These are phyloP conservation scores for Globisporangium acanthophoron DNA, from an alignment of 352 stramenopile species.

Conservation along the genomic window DNA sequence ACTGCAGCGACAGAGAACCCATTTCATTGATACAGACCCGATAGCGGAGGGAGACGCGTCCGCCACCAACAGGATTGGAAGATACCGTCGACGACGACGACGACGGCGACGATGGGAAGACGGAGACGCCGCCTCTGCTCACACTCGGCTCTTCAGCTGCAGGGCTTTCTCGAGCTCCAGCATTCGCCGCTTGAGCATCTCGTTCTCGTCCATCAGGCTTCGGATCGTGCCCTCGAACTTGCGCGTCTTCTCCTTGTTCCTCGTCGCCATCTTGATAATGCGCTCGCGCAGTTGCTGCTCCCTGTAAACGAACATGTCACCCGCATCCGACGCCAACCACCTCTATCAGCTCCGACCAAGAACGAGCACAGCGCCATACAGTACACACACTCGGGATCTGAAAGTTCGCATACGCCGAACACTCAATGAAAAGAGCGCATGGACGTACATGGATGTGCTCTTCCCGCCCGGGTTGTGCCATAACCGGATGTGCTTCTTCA, in stretches of 20 bases:
- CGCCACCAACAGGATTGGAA: background rate
- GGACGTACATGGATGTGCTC: slow-evolving; percentile 65
- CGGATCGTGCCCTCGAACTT: slow-evolving; percentile 78
- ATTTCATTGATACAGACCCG: background rate
- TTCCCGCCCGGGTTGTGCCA: slow-evolving; percentile 81
- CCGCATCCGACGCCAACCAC: background rate
- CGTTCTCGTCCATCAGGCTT: slow-evolving; percentile 75
- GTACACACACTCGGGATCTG: no score
- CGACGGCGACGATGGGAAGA: background rate
- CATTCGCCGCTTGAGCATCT: slow-evolving; percentile 59
- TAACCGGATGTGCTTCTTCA: slow-evolving; percentile 80
- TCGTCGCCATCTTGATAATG: slow-evolving; percentile 83
- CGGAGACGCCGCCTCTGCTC: background rate
- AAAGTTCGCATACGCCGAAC: background rate
- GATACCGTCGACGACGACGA: background rate
- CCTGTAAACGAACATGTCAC: slow-evolving; percentile 6
- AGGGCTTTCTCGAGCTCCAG: slow-evolving; percentile 42
- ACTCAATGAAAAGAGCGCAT: background rate
- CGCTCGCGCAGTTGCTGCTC: slow-evolving; percentile 79
- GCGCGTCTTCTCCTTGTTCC: slow-evolving; percentile 78
- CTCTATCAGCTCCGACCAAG: no score
- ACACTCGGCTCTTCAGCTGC: slow-evolving; percentile 7
- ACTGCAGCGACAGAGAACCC: background rate
- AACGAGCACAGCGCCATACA: background rate
- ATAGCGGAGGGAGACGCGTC: background rate